Evolutionary conservation across 208 protist species (phyloP).

Genomic region (Leishmania lainsoni): DNA sequence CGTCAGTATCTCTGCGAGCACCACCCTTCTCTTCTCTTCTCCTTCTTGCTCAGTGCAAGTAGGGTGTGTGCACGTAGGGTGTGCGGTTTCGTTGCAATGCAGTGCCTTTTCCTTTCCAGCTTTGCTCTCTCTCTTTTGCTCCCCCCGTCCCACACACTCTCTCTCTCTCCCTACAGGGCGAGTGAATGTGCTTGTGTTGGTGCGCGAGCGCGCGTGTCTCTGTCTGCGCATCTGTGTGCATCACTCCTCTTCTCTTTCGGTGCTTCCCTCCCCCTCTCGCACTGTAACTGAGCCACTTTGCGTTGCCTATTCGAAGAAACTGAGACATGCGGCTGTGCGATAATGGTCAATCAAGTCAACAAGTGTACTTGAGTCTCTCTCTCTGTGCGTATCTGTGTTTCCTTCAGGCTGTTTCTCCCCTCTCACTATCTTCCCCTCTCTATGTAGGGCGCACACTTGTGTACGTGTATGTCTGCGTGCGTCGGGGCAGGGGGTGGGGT

Average conservation of each 20-base stretch:
- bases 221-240: constrained; percentile 1
- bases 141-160: not conserved
- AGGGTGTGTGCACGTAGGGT: not conserved
- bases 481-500: not conserved
- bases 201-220: not conserved
- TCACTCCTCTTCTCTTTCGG: not conserved
- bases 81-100: not conserved
- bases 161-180: not conserved
- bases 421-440: not conserved
- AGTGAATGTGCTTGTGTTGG: not conserved
- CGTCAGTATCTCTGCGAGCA: not conserved
- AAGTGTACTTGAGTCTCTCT: not conserved
- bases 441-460: not conserved
- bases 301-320: not conserved
- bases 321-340: not conserved
- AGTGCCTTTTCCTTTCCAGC: not conserved
- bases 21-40: not conserved
- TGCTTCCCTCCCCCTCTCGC: not conserved
- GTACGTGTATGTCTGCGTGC: not conserved
- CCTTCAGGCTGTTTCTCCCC: not conserved
- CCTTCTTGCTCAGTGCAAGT: not conserved
- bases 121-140: not conserved
- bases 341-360: not conserved
- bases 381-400: not conserved
- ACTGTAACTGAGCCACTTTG: not conserved